Conservation (phyloP, 768 basidiomycete genomes). For the Boletus reticuloceps region DNA sequence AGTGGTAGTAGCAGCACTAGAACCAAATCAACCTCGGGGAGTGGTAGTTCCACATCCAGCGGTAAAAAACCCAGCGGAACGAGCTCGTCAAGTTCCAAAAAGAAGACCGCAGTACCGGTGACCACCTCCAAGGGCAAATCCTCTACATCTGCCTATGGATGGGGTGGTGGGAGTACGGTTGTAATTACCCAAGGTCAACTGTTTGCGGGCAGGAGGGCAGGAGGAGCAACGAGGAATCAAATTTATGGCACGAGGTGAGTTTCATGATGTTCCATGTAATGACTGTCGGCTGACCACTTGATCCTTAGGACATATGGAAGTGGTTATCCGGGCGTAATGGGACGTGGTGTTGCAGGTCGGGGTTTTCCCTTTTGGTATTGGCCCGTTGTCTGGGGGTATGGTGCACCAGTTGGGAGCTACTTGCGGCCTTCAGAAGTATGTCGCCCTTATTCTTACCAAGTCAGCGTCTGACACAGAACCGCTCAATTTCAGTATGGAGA, state of each 20-base stretch:
- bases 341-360: conserved; percentile 45
- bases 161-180: conserved; percentile 28
- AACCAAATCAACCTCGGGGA: no score
- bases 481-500: conserved; percentile 43
- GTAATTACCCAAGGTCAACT: conserved; percentile 44
- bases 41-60: no score
- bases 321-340: conserved; percentile 53
- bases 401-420: conserved; percentile 32
- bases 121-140: conserved; percentile 18
- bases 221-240: conserved; percentile 50
- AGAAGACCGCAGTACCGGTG: conserved; percentile 19
- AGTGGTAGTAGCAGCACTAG: no score
- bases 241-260: conserved; percentile 45
- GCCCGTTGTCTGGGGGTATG: conserved; percentile 52
- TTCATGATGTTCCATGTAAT: not conserved
- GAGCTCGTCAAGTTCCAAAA: conserved; percentile 5
- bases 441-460: not conserved
- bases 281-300: not conserved
- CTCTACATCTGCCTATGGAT: conserved; percentile 32
- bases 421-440: conserved; percentile 42
- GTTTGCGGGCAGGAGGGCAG: conserved; percentile 47
- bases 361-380: conserved; percentile 67
- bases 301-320: conserved; percentile 52
- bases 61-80: conserved; percentile 3
- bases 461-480: not conserved